A percentile compares a stretch with the other conserved stretches of the same genome.
Evolutionary conservation across 176 grass and related monocot genomes (phyloP).

Genomic region (Avena atlantica): DNA sequence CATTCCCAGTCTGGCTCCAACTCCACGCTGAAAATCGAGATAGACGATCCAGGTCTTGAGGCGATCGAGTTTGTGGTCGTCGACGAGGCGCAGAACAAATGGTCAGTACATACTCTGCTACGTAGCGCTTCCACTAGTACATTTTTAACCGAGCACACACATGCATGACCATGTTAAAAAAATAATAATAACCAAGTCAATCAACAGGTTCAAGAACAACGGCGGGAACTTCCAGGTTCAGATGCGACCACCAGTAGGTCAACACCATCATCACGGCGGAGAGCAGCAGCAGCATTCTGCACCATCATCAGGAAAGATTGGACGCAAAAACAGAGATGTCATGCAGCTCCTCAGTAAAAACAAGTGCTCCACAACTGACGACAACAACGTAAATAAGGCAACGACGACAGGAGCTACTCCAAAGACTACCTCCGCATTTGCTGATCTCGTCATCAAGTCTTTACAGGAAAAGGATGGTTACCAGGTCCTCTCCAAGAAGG

Average conservation of each 20-base stretch:
- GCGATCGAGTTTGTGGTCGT: slow-evolving; percentile 68
- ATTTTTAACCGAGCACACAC: neutral
- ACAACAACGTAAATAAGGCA: slow-evolving; percentile 21
- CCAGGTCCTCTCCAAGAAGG: slow-evolving; percentile 67
- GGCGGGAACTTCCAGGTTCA: slow-evolving; percentile 85
- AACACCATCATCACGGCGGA: slow-evolving; percentile 7
- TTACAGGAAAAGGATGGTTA: slow-evolving; percentile 51
- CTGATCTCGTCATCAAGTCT: slow-evolving; percentile 66
- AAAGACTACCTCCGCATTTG: slow-evolving; percentile 40
- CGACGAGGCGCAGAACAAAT: slow-evolving; percentile 65
- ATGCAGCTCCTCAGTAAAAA: slow-evolving; percentile 76
- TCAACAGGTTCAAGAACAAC: slow-evolving; percentile 81
- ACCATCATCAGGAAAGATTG: slow-evolving; percentile 60
- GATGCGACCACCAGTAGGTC: slow-evolving; percentile 13
- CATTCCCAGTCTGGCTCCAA: slow-evolving; percentile 52
- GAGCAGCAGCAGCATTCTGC: slow-evolving; percentile 40
- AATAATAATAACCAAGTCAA: too few species aligned
- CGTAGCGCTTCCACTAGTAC: neutral
- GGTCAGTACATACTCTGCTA: slow-evolving; percentile 36
- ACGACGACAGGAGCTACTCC: slow-evolving; percentile 30
- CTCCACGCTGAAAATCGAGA: slow-evolving; percentile 64
- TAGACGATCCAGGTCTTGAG: slow-evolving; percentile 62
- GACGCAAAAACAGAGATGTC: slow-evolving; percentile 74
- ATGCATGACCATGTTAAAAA: too few species aligned
- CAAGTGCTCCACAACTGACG: neutral